A percentile compares a stretch with the other conserved stretches of the same genome.
These are phyloP conservation scores for Lavandula angustifolia DNA, from an alignment of 257 asterid species.

Conservation along the genomic window DNA sequence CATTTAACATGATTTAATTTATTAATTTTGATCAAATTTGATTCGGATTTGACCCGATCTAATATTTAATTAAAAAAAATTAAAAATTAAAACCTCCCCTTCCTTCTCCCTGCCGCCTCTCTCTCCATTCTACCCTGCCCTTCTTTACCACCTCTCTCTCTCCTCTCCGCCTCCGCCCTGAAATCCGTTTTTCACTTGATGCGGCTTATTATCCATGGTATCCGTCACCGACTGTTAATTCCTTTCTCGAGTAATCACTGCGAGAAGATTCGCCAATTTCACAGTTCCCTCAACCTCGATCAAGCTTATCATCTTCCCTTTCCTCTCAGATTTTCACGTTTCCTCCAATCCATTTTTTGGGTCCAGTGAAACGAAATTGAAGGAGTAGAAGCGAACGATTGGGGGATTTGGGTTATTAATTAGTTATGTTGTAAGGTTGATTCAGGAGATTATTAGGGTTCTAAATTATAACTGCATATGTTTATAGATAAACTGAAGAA, in stretches of 20 bases:
- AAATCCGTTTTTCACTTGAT: not conserved
- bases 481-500: not conserved
- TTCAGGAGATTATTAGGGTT: not conserved
- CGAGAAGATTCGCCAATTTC: slow-evolving; percentile 12
- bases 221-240: slow-evolving; percentile 5
- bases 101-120: too few species aligned
- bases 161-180: too few species aligned
- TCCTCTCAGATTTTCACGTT: not conserved
- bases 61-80: too few species aligned
- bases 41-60: too few species aligned
- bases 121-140: too few species aligned
- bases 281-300: slow-evolving; percentile 25
- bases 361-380: not conserved
- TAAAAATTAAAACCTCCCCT: too few species aligned
- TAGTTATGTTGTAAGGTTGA: not conserved
- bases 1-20: too few species aligned
- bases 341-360: slow-evolving; percentile 2
- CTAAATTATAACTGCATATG: not conserved
- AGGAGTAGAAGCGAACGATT: slow-evolving; percentile 24
- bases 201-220: slow-evolving; percentile 34
- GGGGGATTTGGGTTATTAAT: slow-evolving; percentile 9
- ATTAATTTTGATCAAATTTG: too few species aligned
- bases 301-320: slow-evolving; percentile 26
- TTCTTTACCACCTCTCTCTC: too few species aligned
- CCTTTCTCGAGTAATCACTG: slow-evolving; percentile 17